phyloP scores from a whole-genome alignment of 129 eudicot genomes.

The Solidago caesia region DNA sequence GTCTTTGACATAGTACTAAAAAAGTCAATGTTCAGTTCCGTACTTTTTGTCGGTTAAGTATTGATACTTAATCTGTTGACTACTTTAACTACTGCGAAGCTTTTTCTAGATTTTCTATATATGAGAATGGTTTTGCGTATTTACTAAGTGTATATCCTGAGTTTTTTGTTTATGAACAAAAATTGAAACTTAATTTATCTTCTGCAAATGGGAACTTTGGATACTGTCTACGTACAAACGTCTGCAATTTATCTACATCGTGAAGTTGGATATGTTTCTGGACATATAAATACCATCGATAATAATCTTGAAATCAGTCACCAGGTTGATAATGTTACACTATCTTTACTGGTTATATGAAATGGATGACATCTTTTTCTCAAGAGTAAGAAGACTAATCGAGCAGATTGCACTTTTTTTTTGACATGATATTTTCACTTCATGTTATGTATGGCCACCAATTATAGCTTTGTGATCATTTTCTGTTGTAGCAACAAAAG shows the following conservation, averaged over 20 bases:
- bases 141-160: not conserved
- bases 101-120: too few relatives aligned
- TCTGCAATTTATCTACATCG: not conserved
- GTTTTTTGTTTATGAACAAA: not conserved
- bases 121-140: not conserved
- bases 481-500: not conserved
- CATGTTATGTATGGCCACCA: constrained; percentile 11
- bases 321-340: too few relatives aligned
- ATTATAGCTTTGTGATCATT: constrained; percentile 1
- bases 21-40: too few relatives aligned
- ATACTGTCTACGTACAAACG: not conserved
- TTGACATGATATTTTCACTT: constrained; percentile 16
- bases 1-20: too few relatives aligned
- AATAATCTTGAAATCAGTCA: not conserved
- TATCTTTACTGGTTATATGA: not conserved
- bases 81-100: too few relatives aligned
- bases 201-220: not conserved
- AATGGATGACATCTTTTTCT: not conserved
- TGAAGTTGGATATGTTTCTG: not conserved
- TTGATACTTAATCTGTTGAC: too few relatives aligned
- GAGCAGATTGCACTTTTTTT: constrained; percentile 3
- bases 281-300: not conserved
- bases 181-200: too few relatives aligned
- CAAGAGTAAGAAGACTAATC: not conserved
- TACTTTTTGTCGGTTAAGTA: too few relatives aligned